Percentiles rank a stretch among this genome's conserved stretches.
phyloP scores from a whole-genome alignment of 164 flowering plant species.

The Brasenia schreberi region DNA sequence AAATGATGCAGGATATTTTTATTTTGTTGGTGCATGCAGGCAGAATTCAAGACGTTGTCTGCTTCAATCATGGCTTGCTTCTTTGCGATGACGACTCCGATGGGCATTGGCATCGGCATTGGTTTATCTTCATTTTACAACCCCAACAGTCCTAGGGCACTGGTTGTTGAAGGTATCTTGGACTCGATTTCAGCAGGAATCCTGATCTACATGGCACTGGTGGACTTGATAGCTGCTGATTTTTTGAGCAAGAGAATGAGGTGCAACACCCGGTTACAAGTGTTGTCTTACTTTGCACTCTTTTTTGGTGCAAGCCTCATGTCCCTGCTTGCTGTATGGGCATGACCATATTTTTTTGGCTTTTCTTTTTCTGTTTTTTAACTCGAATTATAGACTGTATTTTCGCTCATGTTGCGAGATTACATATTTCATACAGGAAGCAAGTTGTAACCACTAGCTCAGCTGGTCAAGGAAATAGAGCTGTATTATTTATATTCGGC shows the following conservation, averaged over 20 bases:
- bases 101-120: slow-evolving; percentile 51
- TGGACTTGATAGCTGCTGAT: slow-evolving; percentile 89
- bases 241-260: slow-evolving; percentile 89
- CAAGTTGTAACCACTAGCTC: not conserved
- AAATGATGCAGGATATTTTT: not conserved
- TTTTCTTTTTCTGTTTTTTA: no score
- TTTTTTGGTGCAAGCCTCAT: slow-evolving; percentile 71
- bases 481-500: no score
- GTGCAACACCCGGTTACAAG: slow-evolving; percentile 62
- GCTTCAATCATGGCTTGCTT: slow-evolving; percentile 74
- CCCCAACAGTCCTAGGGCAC: slow-evolving; percentile 50
- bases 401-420: no score
- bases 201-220: slow-evolving; percentile 84
- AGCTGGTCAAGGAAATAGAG: no score
- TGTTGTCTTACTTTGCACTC: slow-evolving; percentile 57
- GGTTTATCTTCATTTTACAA: slow-evolving; percentile 62
- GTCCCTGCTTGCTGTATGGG: slow-evolving; percentile 84
- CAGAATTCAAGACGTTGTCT: slow-evolving; percentile 34
- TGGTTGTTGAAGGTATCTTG: slow-evolving; percentile 58
- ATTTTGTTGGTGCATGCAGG: slow-evolving; percentile 12
- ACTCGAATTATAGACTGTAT: not conserved
- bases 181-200: slow-evolving; percentile 85
- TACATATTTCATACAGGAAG: not conserved
- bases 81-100: slow-evolving; percentile 79
- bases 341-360: slow-evolving; percentile 16